phyloP scores from a whole-genome alignment of 495 filamentous ascomycete genomes.

The Hypoxylon cercidicola region DNA sequence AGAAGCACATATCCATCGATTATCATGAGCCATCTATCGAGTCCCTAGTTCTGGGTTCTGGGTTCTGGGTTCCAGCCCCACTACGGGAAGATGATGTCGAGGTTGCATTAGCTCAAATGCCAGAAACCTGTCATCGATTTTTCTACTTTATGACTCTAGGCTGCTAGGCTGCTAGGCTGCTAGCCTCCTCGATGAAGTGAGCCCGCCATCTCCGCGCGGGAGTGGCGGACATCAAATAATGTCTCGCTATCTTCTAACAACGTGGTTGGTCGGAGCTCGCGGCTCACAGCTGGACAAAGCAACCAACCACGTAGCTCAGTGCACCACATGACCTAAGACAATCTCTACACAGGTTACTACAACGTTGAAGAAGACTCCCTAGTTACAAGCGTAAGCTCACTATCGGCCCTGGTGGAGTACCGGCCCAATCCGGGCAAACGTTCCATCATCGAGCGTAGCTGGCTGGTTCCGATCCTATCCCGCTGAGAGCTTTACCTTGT shows the following conservation, averaged over 20 bases:
- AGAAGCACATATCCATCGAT: conserved; percentile 1
- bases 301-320: conserved; percentile 43
- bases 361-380: conserved; percentile 44
- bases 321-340: conserved; percentile 45
- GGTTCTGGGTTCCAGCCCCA: conserved; percentile 22
- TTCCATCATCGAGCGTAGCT: conserved; percentile 39
- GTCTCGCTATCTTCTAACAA: conserved; percentile 17
- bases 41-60: too few relatives aligned
- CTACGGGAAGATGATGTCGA: conserved; percentile 42
- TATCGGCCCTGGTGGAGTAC: conserved; percentile 39
- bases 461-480: conserved; percentile 34
- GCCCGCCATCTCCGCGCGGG: conserved; percentile 44
- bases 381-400: conserved; percentile 36
- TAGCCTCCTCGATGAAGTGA: conserved; percentile 36
- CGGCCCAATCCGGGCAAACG: conserved; percentile 42
- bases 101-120: conserved; percentile 39
- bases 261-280: conserved; percentile 37
- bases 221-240: conserved; percentile 33
- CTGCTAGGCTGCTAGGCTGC: conserved; percentile 23
- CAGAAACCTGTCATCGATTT: conserved; percentile 22
- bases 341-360: conserved; percentile 44
- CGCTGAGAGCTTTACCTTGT: conserved; percentile 21
- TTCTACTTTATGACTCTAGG: conserved; percentile 11
- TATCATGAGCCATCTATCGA: not conserved
- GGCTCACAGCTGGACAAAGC: conserved; percentile 28